Conservation (phyloP, 805 yeast genomes). For the Wickerhamiella qilinensis region DNA sequence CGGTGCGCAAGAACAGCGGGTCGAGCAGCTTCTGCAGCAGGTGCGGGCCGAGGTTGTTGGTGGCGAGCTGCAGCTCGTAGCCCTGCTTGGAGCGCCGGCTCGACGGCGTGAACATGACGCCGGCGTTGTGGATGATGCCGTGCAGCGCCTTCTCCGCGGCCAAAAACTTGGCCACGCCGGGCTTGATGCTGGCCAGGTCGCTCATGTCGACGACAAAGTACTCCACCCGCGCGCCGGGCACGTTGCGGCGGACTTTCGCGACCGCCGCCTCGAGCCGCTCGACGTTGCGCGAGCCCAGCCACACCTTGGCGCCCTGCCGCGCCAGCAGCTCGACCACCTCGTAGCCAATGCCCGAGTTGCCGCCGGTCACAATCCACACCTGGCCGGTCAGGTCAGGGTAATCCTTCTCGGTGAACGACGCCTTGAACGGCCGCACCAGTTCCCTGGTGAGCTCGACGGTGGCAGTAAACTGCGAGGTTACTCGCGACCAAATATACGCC, state of each 20-base stretch:
- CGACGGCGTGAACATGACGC: conserved; percentile 18
- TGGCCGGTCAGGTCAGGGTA: neutral
- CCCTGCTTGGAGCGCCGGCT: conserved; percentile 27
- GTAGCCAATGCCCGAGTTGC: conserved; percentile 5
- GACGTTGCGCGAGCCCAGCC: conserved; percentile 24
- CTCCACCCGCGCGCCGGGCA: conserved; percentile 14
- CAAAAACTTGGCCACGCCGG: conserved; percentile 11
- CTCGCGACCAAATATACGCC: no score
- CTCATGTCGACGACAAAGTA: conserved; percentile 10
- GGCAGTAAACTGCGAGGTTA: no score
- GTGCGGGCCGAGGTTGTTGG: conserved; percentile 30
- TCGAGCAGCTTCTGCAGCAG: conserved; percentile 21
- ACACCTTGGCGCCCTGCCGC: conserved; percentile 21
- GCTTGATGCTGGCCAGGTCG: conserved; percentile 15
- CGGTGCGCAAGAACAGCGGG: neutral
- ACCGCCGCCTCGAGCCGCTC: conserved; percentile 21
- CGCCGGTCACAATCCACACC: conserved; percentile 6
- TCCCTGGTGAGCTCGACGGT: no score
- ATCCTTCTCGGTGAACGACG: no score
- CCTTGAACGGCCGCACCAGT: no score
- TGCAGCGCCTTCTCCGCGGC: conserved; percentile 5
- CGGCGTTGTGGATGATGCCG: conserved; percentile 17
- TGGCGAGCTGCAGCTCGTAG: conserved; percentile 29
- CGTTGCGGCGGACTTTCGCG: conserved; percentile 15
- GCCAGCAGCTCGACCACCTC: conserved; percentile 3